Conservation (phyloP, 2,329 filamentous ascomycete genomes). For the Claviceps paspali region DNA sequence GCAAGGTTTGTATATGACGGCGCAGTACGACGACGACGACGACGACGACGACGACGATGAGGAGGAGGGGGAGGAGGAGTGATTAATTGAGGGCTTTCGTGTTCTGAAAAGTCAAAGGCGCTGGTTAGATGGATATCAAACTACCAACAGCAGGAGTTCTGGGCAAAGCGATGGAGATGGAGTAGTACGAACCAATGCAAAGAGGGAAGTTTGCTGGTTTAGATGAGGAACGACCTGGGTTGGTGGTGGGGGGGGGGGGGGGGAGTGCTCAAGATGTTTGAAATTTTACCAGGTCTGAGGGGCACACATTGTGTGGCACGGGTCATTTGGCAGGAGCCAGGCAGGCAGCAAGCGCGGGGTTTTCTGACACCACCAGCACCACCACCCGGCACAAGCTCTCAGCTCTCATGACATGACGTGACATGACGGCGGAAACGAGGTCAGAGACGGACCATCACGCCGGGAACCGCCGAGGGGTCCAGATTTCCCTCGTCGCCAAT, state of each 20-base stretch:
- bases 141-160: too few species aligned
- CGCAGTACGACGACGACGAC: too few species aligned
- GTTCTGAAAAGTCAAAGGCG: too few species aligned
- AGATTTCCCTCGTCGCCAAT: conserved; percentile 4
- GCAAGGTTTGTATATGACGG: conserved; percentile 3
- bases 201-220: not conserved
- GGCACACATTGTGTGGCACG: not conserved
- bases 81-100: not conserved
- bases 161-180: too few species aligned
- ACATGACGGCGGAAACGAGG: conserved; percentile 1
- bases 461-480: not conserved
- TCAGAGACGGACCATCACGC: not conserved
- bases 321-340: not conserved
- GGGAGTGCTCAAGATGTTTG: not conserved
- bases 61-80: too few species aligned
- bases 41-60: not conserved
- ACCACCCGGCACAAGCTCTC: too few species aligned
- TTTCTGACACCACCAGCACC: not conserved
- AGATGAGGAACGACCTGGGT: too few species aligned
- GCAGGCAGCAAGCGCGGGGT: conserved; percentile 3
- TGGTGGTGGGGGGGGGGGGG: not conserved
- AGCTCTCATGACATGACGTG: too few species aligned
- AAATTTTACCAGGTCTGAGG: not conserved
- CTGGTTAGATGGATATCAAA: too few species aligned
- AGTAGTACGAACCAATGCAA: too few species aligned